Conservation (phyloP, 2,329 filamentous ascomycete genomes). For the Ophiosphaerella herpotricha region DNA sequence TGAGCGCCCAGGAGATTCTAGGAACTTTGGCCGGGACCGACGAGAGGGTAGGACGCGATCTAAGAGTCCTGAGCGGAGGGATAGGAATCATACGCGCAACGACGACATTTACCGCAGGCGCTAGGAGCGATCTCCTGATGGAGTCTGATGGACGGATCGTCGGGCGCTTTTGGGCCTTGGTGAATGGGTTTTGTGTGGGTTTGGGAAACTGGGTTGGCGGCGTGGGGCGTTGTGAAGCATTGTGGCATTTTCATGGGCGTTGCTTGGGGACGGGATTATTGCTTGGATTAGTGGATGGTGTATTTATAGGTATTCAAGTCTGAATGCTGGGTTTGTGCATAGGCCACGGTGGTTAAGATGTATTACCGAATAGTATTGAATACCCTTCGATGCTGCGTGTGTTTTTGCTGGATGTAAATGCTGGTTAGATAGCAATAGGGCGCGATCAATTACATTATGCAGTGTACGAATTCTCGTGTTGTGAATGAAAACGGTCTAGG, state of each 20-base stretch:
- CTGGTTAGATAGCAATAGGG: no score
- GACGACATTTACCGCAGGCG: conserved; percentile 37
- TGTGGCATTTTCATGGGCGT: conserved; percentile 5
- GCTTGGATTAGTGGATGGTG: conserved; percentile 1
- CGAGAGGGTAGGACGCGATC: conserved; percentile 40
- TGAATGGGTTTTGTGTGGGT: not conserved
- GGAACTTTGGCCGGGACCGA: conserved; percentile 32
- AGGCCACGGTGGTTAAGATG: no score
- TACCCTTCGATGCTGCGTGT: no score
- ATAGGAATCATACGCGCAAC: conserved; percentile 28
- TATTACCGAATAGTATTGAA: not conserved
- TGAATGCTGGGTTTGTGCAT: no score
- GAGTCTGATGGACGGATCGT: not conserved
- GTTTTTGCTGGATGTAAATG: no score
- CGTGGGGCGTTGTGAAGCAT: conserved; percentile 1
- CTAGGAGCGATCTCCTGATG: conserved; percentile 6
- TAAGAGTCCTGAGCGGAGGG: conserved; percentile 42
- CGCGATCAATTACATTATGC: not conserved
- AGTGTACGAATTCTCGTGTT: no score
- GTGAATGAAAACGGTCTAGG: no score
- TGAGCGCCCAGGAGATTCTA: conserved; percentile 27
- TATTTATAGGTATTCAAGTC: not conserved
- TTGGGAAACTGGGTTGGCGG: not conserved
- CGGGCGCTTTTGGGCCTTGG: not conserved
- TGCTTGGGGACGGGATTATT: not conserved